phyloP scores from a whole-genome alignment of 192 early-diverging fungal genomes.

The Coemansia sp. region DNA sequence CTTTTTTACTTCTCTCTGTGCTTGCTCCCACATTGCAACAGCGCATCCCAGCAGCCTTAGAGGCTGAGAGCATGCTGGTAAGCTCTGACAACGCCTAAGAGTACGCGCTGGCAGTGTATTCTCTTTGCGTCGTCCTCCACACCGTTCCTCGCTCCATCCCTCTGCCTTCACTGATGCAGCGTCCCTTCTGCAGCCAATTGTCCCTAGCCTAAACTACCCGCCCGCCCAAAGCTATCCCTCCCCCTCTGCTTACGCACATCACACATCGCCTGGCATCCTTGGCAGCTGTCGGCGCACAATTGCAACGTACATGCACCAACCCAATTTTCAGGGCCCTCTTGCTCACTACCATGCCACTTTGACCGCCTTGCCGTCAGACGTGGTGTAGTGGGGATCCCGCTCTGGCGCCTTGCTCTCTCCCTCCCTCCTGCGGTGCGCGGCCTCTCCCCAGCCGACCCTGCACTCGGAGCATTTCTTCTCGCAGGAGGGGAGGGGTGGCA shows the following conservation, averaged over 20 bases:
- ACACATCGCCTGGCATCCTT: neutral
- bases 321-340: conserved; percentile 5
- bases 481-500: neutral
- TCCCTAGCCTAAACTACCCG: conserved; percentile 4
- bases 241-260: neutral
- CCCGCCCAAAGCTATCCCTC: neutral
- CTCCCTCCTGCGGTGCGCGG: neutral
- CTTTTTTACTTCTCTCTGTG: neutral
- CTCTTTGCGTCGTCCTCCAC: neutral
- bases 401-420: neutral
- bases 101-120: neutral
- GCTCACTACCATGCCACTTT: neutral
- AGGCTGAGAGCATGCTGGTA: conserved; percentile 11
- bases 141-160: neutral
- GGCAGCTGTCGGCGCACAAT: conserved; percentile 6
- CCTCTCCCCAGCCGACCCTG: conserved; percentile 8
- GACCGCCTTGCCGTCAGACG: conserved; percentile 3
- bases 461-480: neutral
- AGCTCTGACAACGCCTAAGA: neutral
- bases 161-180: neutral
- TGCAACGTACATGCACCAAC: neutral
- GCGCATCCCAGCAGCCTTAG: neutral
- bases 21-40: neutral
- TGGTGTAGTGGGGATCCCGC: conserved; percentile 20
- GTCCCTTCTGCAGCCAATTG: neutral